Conservation (phyloP, 2,329 filamentous ascomycete genomes). For the Monilinia fructicola region DNA sequence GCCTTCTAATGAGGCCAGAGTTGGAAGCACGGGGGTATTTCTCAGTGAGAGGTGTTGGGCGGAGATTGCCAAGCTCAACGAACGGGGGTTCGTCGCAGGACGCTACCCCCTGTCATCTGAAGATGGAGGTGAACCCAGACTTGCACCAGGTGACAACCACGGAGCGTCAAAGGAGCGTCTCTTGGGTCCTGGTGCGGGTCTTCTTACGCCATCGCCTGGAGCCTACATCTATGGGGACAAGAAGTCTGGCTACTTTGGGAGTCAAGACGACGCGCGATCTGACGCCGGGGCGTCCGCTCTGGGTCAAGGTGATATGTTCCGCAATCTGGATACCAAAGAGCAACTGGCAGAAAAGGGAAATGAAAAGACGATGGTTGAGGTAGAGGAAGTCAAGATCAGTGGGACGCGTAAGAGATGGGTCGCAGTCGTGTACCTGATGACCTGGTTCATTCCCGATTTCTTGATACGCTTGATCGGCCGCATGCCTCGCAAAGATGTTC, state of each 20-base stretch:
- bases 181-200: conserved; percentile 46
- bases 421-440: conserved; percentile 76
- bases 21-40: conserved; percentile 92
- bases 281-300: conserved; percentile 91
- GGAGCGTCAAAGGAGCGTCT: conserved; percentile 62
- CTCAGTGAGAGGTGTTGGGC: conserved; percentile 95
- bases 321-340: conserved; percentile 88
- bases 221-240: conserved; percentile 71
- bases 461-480: conserved; percentile 72
- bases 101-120: conserved; percentile 57
- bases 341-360: conserved; percentile 95
- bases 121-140: conserved; percentile 61
- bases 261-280: conserved; percentile 75
- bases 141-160: conserved; percentile 59
- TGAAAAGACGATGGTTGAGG: conserved; percentile 83
- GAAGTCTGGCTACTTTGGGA: conserved; percentile 75
- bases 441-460: conserved; percentile 86
- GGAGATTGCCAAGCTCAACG: conserved; percentile 75
- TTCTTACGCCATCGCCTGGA: conserved; percentile 55
- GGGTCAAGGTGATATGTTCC: conserved; percentile 95
- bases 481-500: conserved; percentile 90
- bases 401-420: conserved; percentile 88
- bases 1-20: conserved; percentile 85
- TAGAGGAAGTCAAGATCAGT: conserved; percentile 79
- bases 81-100: conserved; percentile 55